phyloP scores from a whole-genome alignment of 805 yeast genomes.

The Ogataea methylovora region DNA sequence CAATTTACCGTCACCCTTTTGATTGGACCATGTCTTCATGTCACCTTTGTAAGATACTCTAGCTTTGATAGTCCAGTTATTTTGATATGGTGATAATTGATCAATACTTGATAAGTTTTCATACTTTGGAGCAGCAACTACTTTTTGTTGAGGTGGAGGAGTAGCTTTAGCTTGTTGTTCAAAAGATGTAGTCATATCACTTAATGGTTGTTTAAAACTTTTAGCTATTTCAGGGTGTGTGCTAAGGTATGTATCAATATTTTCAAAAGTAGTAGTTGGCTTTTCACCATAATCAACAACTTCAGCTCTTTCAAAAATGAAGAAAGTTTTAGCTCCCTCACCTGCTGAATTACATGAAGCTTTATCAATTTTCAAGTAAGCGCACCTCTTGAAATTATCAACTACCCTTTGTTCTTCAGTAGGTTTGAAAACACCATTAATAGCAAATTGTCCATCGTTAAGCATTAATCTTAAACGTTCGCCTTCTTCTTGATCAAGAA shows the following conservation, averaged over 20 bases:
- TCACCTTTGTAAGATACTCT: slow-evolving; percentile 86
- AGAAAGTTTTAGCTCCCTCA: slow-evolving; percentile 20
- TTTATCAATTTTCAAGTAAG: slow-evolving; percentile 14
- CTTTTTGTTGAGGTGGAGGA: not conserved
- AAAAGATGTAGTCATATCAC: slow-evolving; percentile 1
- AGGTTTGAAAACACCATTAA: slow-evolving; percentile 48
- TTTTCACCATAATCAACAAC: slow-evolving; percentile 30
- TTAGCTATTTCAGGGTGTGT: slow-evolving; percentile 57
- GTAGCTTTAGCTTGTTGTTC: not conserved
- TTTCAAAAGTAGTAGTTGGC: slow-evolving; percentile 9
- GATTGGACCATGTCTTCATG: slow-evolving; percentile 80
- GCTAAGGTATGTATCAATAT: slow-evolving; percentile 49
- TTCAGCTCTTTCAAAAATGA: slow-evolving; percentile 20
- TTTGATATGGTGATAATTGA: slow-evolving; percentile 85
- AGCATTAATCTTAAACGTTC: slow-evolving; percentile 38
- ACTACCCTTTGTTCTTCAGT: slow-evolving; percentile 17
- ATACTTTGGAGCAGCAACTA: slow-evolving; percentile 9
- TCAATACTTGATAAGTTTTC: slow-evolving; percentile 66
- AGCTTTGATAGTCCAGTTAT: slow-evolving; percentile 87
- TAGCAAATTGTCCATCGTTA: slow-evolving; percentile 43
- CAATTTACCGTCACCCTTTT: slow-evolving; percentile 82
- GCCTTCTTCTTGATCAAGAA: slow-evolving; percentile 23
- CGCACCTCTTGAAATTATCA: slow-evolving; percentile 18
- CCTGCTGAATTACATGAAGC: slow-evolving; percentile 17
- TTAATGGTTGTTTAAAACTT: slow-evolving; percentile 24